Evolutionary conservation across 192 early-diverging fungal species (phyloP), one percentile per base, ranked within the genome.

Genomic region (Coemansia sp.): DNA sequence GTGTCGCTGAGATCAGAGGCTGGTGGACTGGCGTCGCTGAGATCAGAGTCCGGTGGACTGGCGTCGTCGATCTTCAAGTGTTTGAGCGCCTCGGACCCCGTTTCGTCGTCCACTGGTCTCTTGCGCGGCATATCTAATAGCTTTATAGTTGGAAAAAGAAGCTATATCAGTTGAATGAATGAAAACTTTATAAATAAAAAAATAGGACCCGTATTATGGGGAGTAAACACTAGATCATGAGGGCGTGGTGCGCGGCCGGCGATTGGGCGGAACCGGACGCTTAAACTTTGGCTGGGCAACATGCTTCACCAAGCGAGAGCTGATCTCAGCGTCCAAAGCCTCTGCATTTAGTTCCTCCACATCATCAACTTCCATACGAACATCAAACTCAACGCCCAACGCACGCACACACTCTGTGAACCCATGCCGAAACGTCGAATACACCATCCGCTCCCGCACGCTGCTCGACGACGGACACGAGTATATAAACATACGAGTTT

Each of bases 391-490:
- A 21, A 93, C 51, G 7, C 73, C 84, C 45, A 83, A 74, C 3
- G 80, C 77, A 71, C 88, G 83, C 21, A 87, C 83, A 45, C 61
- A 77, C 8, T 73, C 64, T 43, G 91, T 62, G 19, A 93, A 82
- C 29, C 81, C 87, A 17, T 77, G 69, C 48, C 88, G 84, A 50
- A 87, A 90, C 0, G 93, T 85, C 9, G 93, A 93, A 74, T 93
- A 95, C 32, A 94, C 62, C 96, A 97, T 98, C n/a, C 90, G 84
- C 49, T 92, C 86, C 41, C 91, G 88, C 59, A 98, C 89, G 72
- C 92, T 93, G 56, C 90, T 88, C 7, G 73, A 60, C 23, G 86
- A 75, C 8, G 96, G 94, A 65, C 94, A 98, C 23, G 88, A 88
- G 71, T 92, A 94, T 58, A 91, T 80, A 73, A 96, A 96, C n/a